Conservation (phyloP, 345 rosid species). For the Orychophragmus violaceus region DNA sequence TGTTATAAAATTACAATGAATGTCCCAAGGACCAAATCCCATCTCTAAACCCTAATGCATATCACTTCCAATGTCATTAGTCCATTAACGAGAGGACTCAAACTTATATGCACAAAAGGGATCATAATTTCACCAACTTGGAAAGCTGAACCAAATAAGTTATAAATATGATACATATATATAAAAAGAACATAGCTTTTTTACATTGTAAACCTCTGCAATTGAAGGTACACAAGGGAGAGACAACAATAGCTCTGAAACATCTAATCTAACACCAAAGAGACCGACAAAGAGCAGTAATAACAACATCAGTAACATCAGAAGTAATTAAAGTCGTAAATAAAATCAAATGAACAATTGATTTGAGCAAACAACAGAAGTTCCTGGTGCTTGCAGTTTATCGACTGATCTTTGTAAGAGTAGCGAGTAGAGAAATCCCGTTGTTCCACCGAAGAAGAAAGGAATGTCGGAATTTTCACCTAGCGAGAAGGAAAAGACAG, state of each 20-base stretch:
- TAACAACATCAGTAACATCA: background rate
- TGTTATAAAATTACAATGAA: no score
- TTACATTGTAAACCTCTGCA: constrained; percentile 25
- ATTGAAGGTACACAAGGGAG: constrained; percentile 23
- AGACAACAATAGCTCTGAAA: constrained; percentile 19
- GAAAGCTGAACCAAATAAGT: background rate
- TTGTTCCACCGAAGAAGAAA: constrained; percentile 64
- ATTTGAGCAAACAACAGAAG: no score
- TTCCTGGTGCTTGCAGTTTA: constrained; percentile 43
- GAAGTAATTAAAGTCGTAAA: no score
- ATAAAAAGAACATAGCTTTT: background rate
- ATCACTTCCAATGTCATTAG: background rate
- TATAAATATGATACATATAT: background rate
- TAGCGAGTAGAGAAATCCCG: constrained; percentile 60
- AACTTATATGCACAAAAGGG: background rate
- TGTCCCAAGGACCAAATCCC: background rate
- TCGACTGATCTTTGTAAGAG: constrained; percentile 74
- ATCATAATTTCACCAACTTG: background rate
- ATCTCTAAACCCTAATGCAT: background rate
- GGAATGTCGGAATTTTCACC: constrained; percentile 53
- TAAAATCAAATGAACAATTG: no score
- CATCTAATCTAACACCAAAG: constrained; percentile 14
- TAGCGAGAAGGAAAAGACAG: constrained; percentile 32
- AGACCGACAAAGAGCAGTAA: background rate
- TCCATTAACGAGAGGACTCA: background rate